Base-by-base conservation (phyloP, 2,329 filamentous ascomycete genomes). In the Bimuria novae-zelandiae region DNA sequence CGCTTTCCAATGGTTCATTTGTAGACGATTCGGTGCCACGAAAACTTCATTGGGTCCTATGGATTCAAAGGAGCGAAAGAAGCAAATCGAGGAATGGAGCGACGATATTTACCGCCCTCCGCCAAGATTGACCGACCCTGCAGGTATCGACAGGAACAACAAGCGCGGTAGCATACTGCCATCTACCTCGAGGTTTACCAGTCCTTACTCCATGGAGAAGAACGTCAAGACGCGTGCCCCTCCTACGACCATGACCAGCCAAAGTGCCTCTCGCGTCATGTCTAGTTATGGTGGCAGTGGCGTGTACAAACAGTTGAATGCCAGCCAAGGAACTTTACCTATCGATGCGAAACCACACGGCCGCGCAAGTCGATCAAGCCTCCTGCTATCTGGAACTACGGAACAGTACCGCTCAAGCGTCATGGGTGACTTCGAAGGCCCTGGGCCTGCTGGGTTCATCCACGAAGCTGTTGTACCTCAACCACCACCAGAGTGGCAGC, bases 71-170 rank as follows among this genome's bases (percentile, higher is more conserved):
- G 89, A 92, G 76, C 87, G 94, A 54, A 89, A 92, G 63, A 86
- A 89, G 63, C 92, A 97, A 76, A 99, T 99, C 60, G 94, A 99
- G 74, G 93, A 97, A 66, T 99, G 94, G 94, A 89, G 88, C 12
- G 90, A 97, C 60, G 94, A 99, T 69, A 99, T 99, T 65, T 97
- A 99, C 75, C 89, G 92, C 37, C 89, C 93, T 3, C 91, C 92
- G 21, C 87, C 89, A 49, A 89, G 92, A 61, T 81, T 97, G 59
- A 84, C 88, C 3, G 94, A 96, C 64, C 78, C 88, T 53, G 75
- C 76, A 16, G 85, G 83, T 33, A 80, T 82, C 12, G 91, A 93
- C 59, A 84, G 89, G 47, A 81, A 79, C 50, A 91, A 83, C 82
- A 96, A 93, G 78, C 88, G 93, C 61, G 84, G 81, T 57, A 96